phyloP scores from a whole-genome alignment of 805 yeast genomes.

The Wickerhamomyces mucosus region DNA sequence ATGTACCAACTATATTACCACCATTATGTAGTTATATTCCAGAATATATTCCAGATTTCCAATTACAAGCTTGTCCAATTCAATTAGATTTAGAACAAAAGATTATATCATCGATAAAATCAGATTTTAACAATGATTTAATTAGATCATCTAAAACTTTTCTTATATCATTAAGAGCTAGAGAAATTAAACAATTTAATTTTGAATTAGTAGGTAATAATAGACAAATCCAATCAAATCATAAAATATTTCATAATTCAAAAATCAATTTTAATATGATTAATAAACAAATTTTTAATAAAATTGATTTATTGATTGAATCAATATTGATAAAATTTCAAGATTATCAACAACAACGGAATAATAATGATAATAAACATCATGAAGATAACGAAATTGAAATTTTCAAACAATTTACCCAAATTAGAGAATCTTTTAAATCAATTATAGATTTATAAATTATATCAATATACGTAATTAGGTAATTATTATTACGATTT shows the following conservation, averaged over 20 bases:
- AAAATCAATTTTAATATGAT: not conserved
- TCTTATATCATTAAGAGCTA: slow-evolving; percentile 25
- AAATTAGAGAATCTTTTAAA: not conserved
- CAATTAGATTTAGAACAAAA: slow-evolving; percentile 40
- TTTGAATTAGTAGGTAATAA: slow-evolving; percentile 1
- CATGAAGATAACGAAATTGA: not conserved
- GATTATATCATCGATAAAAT: slow-evolving; percentile 41
- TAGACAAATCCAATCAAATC: not conserved
- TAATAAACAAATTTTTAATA: not conserved
- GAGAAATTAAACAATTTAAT: slow-evolving; percentile 27
- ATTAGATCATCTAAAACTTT: slow-evolving; percentile 19
- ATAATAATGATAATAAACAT: not conserved
- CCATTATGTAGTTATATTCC: slow-evolving; percentile 19
- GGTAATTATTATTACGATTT: too few species aligned
- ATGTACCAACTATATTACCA: slow-evolving; percentile 14
- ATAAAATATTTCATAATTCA: not conserved
- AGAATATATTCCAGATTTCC: slow-evolving; percentile 22
- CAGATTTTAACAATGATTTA: slow-evolving; percentile 28
- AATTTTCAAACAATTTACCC: not conserved
- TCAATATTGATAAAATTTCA: not conserved
- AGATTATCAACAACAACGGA: not conserved
- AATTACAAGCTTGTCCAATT: slow-evolving; percentile 44
- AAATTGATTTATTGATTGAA: not conserved
- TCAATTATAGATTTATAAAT: too few species aligned
- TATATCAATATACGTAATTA: too few species aligned